Evolutionary conservation across 495 filamentous ascomycete species (phyloP).

Genomic region (Talaromyces wortmannii): DNA sequence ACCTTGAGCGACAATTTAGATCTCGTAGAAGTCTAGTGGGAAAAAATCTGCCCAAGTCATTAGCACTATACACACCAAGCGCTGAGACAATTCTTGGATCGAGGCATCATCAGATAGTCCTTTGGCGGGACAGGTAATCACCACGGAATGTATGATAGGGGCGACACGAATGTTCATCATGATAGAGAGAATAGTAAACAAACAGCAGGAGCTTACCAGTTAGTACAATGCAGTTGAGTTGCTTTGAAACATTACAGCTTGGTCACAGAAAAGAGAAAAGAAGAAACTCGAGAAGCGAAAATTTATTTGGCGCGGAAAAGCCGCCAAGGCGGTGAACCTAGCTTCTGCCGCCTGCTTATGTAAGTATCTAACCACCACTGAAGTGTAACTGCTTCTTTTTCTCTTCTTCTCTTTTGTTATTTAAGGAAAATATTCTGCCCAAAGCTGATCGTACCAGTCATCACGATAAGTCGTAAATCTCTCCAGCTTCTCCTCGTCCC

Average conservation of each 20-base stretch:
- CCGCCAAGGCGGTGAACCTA: background rate
- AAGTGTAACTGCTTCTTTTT: no score
- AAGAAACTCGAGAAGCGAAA: slow-evolving; percentile 22
- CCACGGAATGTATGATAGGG: slow-evolving; percentile 85
- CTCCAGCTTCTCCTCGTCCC: no score
- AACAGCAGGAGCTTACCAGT: slow-evolving; percentile 29
- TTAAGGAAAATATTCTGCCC: no score
- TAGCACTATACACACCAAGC: background rate
- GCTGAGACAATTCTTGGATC: background rate
- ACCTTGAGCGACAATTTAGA: background rate
- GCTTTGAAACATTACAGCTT: no score
- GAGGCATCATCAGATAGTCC: slow-evolving; percentile 63
- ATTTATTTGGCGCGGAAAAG: slow-evolving; percentile 1
- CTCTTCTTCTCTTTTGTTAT: no score
- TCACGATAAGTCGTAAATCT: no score
- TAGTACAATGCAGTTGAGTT: slow-evolving; percentile 4
- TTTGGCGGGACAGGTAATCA: slow-evolving; percentile 91
- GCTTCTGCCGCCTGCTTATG: slow-evolving; percentile 16
- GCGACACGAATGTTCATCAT: slow-evolving; percentile 90
- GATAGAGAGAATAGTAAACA: slow-evolving; percentile 16
- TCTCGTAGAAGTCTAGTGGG: background rate
- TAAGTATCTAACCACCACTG: no score
- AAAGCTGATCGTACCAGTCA: no score
- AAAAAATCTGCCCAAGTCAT: background rate
- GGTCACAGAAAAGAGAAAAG: slow-evolving; percentile 15